Evolutionary conservation across 306 rosid genomes (phyloP).

Genomic region (Parietaria judaica): DNA sequence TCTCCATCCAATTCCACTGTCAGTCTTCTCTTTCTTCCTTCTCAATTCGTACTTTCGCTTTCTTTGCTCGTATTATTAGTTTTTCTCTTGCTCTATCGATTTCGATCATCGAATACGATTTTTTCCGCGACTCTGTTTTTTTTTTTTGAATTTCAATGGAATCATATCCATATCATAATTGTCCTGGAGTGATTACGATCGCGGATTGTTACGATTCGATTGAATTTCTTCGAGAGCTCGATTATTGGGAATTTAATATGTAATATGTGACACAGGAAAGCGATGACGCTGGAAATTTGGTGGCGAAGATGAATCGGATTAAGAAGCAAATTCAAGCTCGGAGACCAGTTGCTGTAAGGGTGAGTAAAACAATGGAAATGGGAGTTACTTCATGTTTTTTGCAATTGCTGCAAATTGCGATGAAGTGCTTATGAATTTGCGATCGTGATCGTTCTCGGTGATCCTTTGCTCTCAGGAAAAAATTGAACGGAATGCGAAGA

Average conservation of each 20-base stretch:
- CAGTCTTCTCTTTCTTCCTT: slow-evolving; percentile 23
- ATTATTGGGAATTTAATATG: slow-evolving; percentile 5
- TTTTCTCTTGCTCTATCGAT: background rate
- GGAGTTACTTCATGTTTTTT: background rate
- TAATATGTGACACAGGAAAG: slow-evolving; percentile 22
- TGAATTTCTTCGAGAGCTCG: background rate
- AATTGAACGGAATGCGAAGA: slow-evolving; percentile 53
- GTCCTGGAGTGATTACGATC: background rate
- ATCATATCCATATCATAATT: slow-evolving; percentile 2
- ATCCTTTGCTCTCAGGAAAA: slow-evolving; percentile 42
- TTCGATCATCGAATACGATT: background rate
- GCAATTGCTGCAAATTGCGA: no score
- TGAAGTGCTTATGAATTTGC: background rate
- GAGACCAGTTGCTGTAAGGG: slow-evolving; percentile 47
- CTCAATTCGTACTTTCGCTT: background rate
- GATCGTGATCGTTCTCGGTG: background rate
- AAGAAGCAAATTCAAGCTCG: slow-evolving; percentile 70
- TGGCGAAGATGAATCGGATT: slow-evolving; percentile 55
- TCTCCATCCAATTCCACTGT: slow-evolving; percentile 40
- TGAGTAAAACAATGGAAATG: slow-evolving; percentile 18
- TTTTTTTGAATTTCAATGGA: slow-evolving; percentile 1
- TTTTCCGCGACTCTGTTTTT: slow-evolving; percentile 10
- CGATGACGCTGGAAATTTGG: slow-evolving; percentile 39
- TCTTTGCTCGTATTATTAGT: background rate
- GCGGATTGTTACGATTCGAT: background rate